Percentiles rank a stretch among this genome's conserved stretches.
Conservation (phyloP, 140 eudicot species). For the Ambrosia hybrid region DNA sequence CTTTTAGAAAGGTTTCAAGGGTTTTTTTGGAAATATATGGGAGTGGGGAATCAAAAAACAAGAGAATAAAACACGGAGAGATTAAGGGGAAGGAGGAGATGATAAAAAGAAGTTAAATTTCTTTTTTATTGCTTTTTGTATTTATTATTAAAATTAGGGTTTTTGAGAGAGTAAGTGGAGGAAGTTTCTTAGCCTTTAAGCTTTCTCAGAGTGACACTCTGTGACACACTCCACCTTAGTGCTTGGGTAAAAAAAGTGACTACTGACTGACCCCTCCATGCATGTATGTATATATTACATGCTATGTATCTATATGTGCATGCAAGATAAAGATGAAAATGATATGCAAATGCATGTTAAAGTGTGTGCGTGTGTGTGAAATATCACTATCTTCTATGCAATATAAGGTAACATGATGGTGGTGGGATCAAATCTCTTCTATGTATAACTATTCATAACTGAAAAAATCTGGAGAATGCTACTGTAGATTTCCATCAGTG, state of each 20-base stretch:
- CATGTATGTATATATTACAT: slow-evolving; percentile 22
- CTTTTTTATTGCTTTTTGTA: slow-evolving; percentile 54
- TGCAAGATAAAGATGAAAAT: slow-evolving; percentile 25
- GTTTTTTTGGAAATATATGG: slow-evolving; percentile 67
- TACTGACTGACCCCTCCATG: slow-evolving; percentile 32
- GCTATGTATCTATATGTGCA: slow-evolving; percentile 29
- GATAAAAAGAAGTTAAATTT: slow-evolving; percentile 38
- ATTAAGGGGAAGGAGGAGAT: slow-evolving; percentile 32
- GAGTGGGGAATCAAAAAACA: slow-evolving; percentile 63
- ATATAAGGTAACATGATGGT: slow-evolving; percentile 31
- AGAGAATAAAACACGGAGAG: slow-evolving; percentile 43
- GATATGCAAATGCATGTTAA: slow-evolving; percentile 25
- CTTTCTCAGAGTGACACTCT: slow-evolving; percentile 44
- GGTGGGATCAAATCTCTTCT: slow-evolving; percentile 31
- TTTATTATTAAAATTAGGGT: slow-evolving; percentile 57
- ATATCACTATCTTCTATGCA: slow-evolving; percentile 33
- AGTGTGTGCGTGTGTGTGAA: slow-evolving; percentile 24
- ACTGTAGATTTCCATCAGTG: slow-evolving; percentile 18
- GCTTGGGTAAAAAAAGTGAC: slow-evolving; percentile 48
- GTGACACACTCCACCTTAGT: slow-evolving; percentile 46
- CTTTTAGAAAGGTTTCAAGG: slow-evolving; percentile 62
- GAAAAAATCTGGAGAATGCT: slow-evolving; percentile 14
- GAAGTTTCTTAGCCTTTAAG: slow-evolving; percentile 69
- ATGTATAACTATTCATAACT: slow-evolving; percentile 26
- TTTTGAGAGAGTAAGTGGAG: slow-evolving; percentile 44